phyloP scores from a whole-genome alignment of 2,329 filamentous ascomycete genomes.

The Canariomyces notabilis region DNA sequence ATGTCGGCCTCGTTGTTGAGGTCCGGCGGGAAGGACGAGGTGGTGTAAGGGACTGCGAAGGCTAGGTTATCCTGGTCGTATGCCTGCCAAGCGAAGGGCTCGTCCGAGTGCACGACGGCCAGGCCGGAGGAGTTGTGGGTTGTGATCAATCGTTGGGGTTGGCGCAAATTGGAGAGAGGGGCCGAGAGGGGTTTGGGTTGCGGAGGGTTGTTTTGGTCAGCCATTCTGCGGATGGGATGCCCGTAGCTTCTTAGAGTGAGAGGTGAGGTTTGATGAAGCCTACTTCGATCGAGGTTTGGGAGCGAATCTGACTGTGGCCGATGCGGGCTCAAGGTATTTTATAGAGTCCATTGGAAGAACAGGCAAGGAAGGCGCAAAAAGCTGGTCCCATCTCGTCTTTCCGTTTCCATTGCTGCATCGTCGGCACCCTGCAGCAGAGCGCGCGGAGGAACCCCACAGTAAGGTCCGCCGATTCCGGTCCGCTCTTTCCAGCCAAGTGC shows the following conservation, averaged over 20 bases:
- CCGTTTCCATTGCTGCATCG: background rate
- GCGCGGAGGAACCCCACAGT: conserved; percentile 6
- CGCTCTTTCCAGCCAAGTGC: too few species aligned
- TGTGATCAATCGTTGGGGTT: conserved; percentile 32
- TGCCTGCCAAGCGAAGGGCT: conserved; percentile 26
- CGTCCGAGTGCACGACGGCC: conserved; percentile 33
- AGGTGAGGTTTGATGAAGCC: too few species aligned
- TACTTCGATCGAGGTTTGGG: too few species aligned
- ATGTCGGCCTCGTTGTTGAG: conserved; percentile 40
- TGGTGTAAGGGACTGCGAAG: conserved; percentile 40
- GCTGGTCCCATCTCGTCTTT: too few species aligned
- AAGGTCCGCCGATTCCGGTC: conserved; percentile 5
- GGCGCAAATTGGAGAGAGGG: conserved; percentile 25
- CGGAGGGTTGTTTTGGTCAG: conserved; percentile 11
- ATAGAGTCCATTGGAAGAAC: too few species aligned
- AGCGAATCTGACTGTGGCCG: too few species aligned
- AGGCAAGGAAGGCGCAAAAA: too few species aligned
- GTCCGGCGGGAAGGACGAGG: conserved; percentile 34
- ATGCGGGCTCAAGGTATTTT: too few species aligned
- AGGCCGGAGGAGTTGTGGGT: conserved; percentile 31
- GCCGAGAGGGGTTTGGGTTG: background rate
- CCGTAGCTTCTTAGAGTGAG: too few species aligned
- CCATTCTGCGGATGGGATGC: background rate
- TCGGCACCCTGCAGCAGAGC: background rate
- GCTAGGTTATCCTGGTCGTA: conserved; percentile 33